Base-by-base conservation (phyloP, 495 filamentous ascomycete genomes). In the Neurospora sp. region DNA sequence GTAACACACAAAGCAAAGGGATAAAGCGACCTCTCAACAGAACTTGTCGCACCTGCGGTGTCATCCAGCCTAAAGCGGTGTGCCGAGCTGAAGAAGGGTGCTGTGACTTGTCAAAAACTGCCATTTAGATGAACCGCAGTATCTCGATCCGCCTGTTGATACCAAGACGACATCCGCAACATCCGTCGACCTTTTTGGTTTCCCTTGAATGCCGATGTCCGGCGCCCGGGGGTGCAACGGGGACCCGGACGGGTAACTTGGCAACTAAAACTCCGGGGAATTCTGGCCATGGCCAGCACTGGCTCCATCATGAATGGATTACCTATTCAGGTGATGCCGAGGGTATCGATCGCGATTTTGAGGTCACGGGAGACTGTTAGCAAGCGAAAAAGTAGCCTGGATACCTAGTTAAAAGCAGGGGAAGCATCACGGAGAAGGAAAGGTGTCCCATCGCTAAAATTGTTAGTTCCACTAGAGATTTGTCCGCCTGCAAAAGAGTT, bases 381-480 rank as follows among this genome's bases (percentile, higher is more conserved):
- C 41, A 18, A 42, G 16, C 41, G 16, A 42, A 42, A 42, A 42
- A 42, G 16, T 42, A 42, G 41, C 41, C 41, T 42, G 41, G 41
- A 42, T 18, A 42, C 16, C 41, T 18, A 42, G 41, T 42, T 42
- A 18, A 42, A 42, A 42, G n/a, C 16, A 70, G 22, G 35, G 69
- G 16, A 14, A 38, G 22, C 3, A 70, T 53, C 37, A 75, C 74
- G 14, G 6, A 75, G 14, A 48, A 72, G 76, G 89, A 89, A 27
- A 59, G 20, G 20, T 59, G 48, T 27, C 44, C 45, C 48, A 22
- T 59, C 48, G 22, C 48, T 27, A 59, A 59, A 14, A 59, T 10
- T 6, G 12, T 12, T 27, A 27, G 2, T 22, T 53, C 2, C 22
- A 59, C 10, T 27, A 18, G 12, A 61, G 14, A 45, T 4, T 4